Evolutionary conservation across 1,284 basidiomycete genomes (phyloP), one percentile per base, ranked within the genome.

Genomic region (Moesziomyces aphidis): DNA sequence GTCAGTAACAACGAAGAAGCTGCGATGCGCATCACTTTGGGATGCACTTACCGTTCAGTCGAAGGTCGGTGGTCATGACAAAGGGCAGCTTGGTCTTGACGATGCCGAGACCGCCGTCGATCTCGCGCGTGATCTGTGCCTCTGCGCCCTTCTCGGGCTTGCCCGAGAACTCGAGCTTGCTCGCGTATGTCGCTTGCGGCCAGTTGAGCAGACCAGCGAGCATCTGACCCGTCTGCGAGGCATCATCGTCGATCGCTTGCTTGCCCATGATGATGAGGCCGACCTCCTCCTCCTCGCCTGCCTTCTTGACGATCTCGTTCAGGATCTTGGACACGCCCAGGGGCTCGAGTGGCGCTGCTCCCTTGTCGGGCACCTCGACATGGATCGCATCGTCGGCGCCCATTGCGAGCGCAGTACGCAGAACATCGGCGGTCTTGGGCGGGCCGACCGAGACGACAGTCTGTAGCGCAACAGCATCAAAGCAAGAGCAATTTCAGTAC

Each of bases 211-310:
- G 87, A 3, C 94, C 96, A 21, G 96, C 95, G 44, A 99, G 89
- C 93, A 98, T 98, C 85, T 97, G 95, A 1, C 96, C 96, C 9
- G 96, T 98, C 87, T 95, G 92, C n/a, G 93, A 93, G 4, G 93
- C 89, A 85, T 99, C 96, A 80, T 97, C 95, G 86, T 99, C 96
- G 79, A 99, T 99, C 13, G 96, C 92, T 86, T 99, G 96, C 87
- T 99, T 99, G n/a, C 97, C 96, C 86, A 97, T 89, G 72, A 99
- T 95, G 57, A 99, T 91, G 62, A 99, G 80, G 80, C 98, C 95
- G 3, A 93, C 88, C 39, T 88, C 87, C 52, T 85, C 83, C 49
- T 80, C 76, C 67, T 89, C 89, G 74, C 90, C 87, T 78, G 91
- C 88, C 52, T 89, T 89, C 63, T 91, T 89, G 62, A 97, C 91